Percentiles rank a stretch among this genome's conserved stretches.
These are phyloP conservation scores for Phtheirospermum japonicum DNA, from an alignment of 257 asterid genomes.

Conservation along the genomic window DNA sequence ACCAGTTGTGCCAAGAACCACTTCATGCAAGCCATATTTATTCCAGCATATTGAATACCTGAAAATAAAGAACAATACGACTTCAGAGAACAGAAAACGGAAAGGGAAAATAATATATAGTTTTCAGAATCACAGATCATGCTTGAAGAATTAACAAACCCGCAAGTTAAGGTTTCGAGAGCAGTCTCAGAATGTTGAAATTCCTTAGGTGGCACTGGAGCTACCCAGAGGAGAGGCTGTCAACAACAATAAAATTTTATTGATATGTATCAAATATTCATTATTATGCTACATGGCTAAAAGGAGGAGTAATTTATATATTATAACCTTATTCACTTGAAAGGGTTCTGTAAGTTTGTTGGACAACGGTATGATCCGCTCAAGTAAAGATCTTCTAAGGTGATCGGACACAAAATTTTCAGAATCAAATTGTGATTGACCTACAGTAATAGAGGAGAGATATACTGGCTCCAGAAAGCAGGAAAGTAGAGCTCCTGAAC, in stretches of 20 bases:
- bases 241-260: conserved; percentile 13
- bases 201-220: conserved; percentile 72
- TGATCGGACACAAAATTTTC: conserved; percentile 34
- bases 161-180: conserved; percentile 80
- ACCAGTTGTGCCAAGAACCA: conserved; percentile 91
- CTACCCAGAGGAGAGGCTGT: conserved; percentile 64
- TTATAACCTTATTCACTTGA: conserved; percentile 62
- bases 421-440: conserved; percentile 44
- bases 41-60: conserved; percentile 97
- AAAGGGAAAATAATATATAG: background rate
- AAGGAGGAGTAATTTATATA: background rate
- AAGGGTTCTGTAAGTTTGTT: conserved; percentile 57
- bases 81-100: conserved; percentile 21
- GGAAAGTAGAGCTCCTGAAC: conserved; percentile 83
- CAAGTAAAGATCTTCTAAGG: conserved; percentile 53
- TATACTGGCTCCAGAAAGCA: conserved; percentile 75
- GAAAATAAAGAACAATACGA: conserved; percentile 20
- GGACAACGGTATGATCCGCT: conserved; percentile 56
- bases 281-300: conserved; percentile 5
- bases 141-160: conserved; percentile 41
- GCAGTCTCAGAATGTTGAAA: conserved; percentile 92
- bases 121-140: conserved; percentile 10
- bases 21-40: conserved; percentile 78
- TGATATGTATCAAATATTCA: conserved; percentile 22
- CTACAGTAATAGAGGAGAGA: conserved; percentile 67